These are phyloP conservation scores for Pseudogymnoascus sp. DNA, from an alignment of 2,329 filamentous ascomycete species.

Conservation along the genomic window DNA sequence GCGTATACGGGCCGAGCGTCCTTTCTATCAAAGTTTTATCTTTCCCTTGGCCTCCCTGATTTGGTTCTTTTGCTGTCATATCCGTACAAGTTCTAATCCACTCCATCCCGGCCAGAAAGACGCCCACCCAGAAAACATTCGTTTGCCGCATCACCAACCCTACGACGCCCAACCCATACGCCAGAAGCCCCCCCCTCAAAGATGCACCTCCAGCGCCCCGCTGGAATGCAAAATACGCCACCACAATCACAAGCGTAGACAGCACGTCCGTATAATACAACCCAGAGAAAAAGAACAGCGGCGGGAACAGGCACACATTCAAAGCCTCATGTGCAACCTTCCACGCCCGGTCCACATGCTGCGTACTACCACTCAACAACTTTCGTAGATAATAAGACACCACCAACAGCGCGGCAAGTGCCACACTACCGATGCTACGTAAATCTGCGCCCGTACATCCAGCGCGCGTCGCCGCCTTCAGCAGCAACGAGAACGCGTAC, in stretches of 20 bases:
- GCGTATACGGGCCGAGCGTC: constrained; percentile 25
- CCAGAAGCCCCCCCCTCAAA: constrained; percentile 22
- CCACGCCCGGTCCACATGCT: background rate
- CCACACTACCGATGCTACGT: background rate
- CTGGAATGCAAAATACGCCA: constrained; percentile 53
- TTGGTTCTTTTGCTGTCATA: constrained; percentile 12
- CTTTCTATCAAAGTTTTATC: background rate
- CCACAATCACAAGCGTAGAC: constrained; percentile 67
- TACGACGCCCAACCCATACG: constrained; percentile 48
- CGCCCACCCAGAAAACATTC: constrained; percentile 90
- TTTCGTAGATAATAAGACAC: background rate
- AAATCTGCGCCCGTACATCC: background rate
- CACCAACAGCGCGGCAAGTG: background rate
- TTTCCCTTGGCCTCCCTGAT: constrained; percentile 11
- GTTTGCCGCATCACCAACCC: constrained; percentile 81
- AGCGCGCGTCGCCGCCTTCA: background rate
- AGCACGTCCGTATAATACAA: constrained; percentile 92
- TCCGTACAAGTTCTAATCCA: constrained; percentile 41
- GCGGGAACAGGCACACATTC: constrained; percentile 78
- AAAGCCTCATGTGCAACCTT: constrained; percentile 50
- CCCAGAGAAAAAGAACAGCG: constrained; percentile 91
- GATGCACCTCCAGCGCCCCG: constrained; percentile 15
- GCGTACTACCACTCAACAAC: background rate
- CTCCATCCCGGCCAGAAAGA: constrained; percentile 62
- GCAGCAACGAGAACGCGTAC: constrained; percentile 35